Conservation (phyloP, 106 monocot species). For the Dioscorea dumetorum region DNA sequence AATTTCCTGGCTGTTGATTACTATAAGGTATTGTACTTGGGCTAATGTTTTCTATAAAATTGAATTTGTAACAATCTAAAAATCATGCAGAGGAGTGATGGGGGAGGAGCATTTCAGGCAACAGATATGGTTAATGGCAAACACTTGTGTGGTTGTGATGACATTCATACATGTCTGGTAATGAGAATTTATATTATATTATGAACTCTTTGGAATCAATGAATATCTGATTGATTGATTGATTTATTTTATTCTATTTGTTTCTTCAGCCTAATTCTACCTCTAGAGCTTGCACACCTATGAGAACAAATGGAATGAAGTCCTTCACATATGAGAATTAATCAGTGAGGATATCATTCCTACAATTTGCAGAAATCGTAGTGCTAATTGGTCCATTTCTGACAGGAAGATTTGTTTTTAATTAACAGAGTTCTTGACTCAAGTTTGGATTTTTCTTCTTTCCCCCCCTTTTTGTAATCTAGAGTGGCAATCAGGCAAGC, state of each 20-base stretch:
- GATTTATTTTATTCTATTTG: background rate
- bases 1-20: slow-evolving; percentile 78
- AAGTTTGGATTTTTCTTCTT: too few species aligned
- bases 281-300: slow-evolving; percentile 8
- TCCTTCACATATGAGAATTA: too few species aligned
- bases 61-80: background rate
- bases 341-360: too few species aligned
- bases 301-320: too few species aligned
- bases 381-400: too few species aligned
- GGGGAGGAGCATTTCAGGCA: slow-evolving; percentile 56
- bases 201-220: background rate
- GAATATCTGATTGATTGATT: too few species aligned
- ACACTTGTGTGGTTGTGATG: slow-evolving; percentile 64
- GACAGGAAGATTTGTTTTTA: too few species aligned
- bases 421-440: too few species aligned
- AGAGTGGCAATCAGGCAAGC: too few species aligned
- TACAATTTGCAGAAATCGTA: too few species aligned
- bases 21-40: slow-evolving; percentile 50
- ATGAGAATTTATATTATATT: background rate
- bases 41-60: background rate
- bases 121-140: slow-evolving; percentile 74
- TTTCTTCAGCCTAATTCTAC: slow-evolving; percentile 16
- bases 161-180: slow-evolving; percentile 48
- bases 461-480: too few species aligned
- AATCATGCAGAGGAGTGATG: slow-evolving; percentile 51